These are phyloP conservation scores for Magnolia sinica DNA, from an alignment of 164 flowering plant species.

Conservation along the genomic window DNA sequence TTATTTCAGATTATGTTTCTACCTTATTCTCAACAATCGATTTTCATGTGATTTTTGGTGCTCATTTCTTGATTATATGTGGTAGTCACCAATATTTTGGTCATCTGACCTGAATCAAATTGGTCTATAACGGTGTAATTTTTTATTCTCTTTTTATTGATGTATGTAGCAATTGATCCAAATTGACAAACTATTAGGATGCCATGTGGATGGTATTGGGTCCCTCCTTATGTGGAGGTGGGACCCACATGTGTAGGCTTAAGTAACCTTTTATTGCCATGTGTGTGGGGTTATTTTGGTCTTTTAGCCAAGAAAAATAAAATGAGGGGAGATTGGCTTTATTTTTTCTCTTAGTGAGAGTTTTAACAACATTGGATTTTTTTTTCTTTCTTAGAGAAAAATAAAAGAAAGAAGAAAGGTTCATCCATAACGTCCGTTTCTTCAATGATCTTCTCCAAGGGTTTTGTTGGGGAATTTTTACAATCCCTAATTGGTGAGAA, in stretches of 20 bases:
- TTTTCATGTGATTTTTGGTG: conserved; percentile 7
- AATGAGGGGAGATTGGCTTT: background rate
- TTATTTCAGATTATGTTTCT: background rate
- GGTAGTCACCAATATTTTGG: conserved; percentile 9
- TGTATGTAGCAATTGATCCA: background rate
- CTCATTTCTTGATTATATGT: conserved; percentile 7
- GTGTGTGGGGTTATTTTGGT: too few relatives aligned
- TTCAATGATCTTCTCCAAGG: too few relatives aligned
- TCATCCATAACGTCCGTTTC: too few relatives aligned
- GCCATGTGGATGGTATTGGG: background rate
- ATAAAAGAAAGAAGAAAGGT: too few relatives aligned
- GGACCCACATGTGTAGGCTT: too few relatives aligned
- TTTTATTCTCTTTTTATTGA: background rate
- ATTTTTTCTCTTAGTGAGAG: background rate
- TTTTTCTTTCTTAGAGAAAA: background rate
- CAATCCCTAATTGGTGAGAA: too few relatives aligned
- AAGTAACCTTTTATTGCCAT: too few relatives aligned
- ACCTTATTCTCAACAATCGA: background rate
- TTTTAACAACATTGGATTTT: too few relatives aligned
- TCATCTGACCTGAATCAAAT: background rate
- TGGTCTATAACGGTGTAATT: background rate
- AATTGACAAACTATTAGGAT: background rate
- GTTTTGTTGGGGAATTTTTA: too few relatives aligned
- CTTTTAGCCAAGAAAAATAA: too few relatives aligned
- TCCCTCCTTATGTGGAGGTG: background rate